Conservation (phyloP, 306 rosid genomes). For the Macrotyloma uniflorum region DNA sequence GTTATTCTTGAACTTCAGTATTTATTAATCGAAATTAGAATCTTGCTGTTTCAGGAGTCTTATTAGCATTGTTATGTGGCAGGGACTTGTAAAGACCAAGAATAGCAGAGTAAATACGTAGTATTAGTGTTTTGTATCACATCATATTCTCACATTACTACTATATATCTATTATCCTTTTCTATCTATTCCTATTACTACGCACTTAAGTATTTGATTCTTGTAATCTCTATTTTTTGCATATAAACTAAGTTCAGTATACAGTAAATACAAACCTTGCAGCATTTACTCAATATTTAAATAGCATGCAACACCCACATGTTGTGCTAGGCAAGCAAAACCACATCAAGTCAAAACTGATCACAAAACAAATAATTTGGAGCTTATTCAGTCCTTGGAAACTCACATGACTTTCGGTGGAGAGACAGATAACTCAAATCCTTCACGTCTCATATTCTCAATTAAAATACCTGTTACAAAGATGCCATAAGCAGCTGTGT, state of each 20-base stretch:
- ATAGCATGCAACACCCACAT: slow-evolving; percentile 22
- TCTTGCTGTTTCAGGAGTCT: slow-evolving; percentile 6
- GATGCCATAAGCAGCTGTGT: slow-evolving; percentile 30
- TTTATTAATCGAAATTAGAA: slow-evolving; percentile 18
- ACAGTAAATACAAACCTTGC: slow-evolving; percentile 8
- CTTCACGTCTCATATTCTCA: slow-evolving; percentile 99
- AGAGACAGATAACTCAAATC: slow-evolving; percentile 91
- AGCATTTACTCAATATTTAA: slow-evolving; percentile 22
- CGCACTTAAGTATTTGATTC: not conserved
- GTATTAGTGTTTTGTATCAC: not conserved
- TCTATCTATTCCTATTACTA: not conserved
- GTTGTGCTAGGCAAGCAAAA: slow-evolving; percentile 14
- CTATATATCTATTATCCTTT: not conserved
- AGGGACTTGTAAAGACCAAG: too few species aligned
- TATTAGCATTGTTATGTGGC: not conserved
- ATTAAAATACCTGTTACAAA: slow-evolving; percentile 82
- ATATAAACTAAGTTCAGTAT: not conserved
- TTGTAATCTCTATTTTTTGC: not conserved
- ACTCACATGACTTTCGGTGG: slow-evolving; percentile 99
- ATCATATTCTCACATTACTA: not conserved
- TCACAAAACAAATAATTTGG: slow-evolving; percentile 7
- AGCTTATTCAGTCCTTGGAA: slow-evolving; percentile 28
- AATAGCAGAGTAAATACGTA: not conserved
- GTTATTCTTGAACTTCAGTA: slow-evolving; percentile 9
- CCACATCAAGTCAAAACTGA: slow-evolving; percentile 22